Base-by-base conservation (phyloP, 176 grass and related monocot species). In the Canna indica region DNA sequence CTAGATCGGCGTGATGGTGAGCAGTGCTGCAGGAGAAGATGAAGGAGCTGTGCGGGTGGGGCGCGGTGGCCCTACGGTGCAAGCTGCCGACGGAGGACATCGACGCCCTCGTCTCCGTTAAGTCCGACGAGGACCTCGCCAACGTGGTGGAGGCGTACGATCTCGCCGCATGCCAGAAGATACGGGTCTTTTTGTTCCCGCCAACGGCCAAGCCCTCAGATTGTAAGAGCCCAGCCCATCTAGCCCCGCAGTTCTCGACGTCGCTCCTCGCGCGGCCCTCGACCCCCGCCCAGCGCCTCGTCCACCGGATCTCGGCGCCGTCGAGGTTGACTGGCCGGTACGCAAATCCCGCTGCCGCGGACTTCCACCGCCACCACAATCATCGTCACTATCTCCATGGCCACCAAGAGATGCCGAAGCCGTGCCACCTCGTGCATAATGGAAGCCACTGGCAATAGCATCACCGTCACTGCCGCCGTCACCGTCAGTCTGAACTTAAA, bases 101-200 rank as follows among this genome's bases (percentile, higher is more conserved):
- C 36, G 91, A 95, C 77, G 83, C 91, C 28, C 84, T 95, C 74
- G 85, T 95, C 67, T 90, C 91, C 70, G 31, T 95, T 73, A 71
- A 73, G 74, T 90, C 87, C 61, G 84, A 90, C 79, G 91, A 95
- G 42, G 91, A 95, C 81, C 77, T 95, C 74, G 85, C 87, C 66
- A 90, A 87, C 84, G 83, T 95, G 81, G 36, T 95, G 67, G 87
- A 90, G 20, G 91, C 90, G 78, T 25, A 90, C 78, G 87, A 95
- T 73, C 87, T 0, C 17, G 50, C 20, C 5, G 50, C 18, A 16
- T 18, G 50, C 17, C 18, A 20, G 50, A 54, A 54, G 50, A 54
- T 54, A 16, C 50, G 50, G 20, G 17, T 18, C 50, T 54, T 54
- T 18, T 54, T 54, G 22, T 25, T 9, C 20, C 50, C 50, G 18